Percentiles rank a stretch among this genome's conserved stretches.
phyloP scores from a whole-genome alignment of 2,329 filamentous ascomycete genomes.

The Mycosphaerella sp. region DNA sequence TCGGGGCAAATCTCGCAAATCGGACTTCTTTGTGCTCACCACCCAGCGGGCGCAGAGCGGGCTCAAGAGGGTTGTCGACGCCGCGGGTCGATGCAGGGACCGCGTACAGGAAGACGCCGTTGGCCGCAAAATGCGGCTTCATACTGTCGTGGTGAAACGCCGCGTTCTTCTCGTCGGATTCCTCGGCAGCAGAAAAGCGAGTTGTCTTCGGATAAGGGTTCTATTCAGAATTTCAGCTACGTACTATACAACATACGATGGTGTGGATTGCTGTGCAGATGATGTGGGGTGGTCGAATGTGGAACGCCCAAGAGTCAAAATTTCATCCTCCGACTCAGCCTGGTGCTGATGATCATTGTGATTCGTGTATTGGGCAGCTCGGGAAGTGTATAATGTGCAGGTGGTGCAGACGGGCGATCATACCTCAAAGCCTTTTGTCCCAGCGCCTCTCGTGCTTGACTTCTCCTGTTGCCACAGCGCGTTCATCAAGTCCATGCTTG shows the following conservation, averaged over 20 bases:
- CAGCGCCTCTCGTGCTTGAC: constrained; percentile 23
- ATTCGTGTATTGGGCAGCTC: not conserved
- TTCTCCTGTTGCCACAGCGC: constrained; percentile 74
- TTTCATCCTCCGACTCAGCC: constrained; percentile 23
- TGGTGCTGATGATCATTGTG: constrained; percentile 7
- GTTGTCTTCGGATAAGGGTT: constrained; percentile 29
- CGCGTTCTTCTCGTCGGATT: constrained; percentile 57
- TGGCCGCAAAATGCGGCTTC: constrained; percentile 72
- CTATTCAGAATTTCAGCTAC: constrained; percentile 33
- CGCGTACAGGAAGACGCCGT: constrained; percentile 64
- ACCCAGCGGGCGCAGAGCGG: constrained; percentile 53
- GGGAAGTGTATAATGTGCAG: not conserved
- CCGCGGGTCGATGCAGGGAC: constrained; percentile 40
- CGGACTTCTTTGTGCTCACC: constrained; percentile 59
- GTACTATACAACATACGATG: constrained; percentile 22
- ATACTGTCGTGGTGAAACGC: constrained; percentile 64
- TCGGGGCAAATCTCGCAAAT: constrained; percentile 56
- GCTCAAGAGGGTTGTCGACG: constrained; percentile 46
- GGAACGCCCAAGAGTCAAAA: constrained; percentile 19
- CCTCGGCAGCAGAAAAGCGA: constrained; percentile 46
- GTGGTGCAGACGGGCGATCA: constrained; percentile 49
- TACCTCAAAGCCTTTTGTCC: constrained; percentile 58
- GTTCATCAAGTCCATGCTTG: constrained; percentile 93
- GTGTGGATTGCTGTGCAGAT: constrained; percentile 4
- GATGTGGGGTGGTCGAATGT: constrained; percentile 4